Conservation (phyloP, 2,329 filamentous ascomycete species). For the Bisporella sp. region DNA sequence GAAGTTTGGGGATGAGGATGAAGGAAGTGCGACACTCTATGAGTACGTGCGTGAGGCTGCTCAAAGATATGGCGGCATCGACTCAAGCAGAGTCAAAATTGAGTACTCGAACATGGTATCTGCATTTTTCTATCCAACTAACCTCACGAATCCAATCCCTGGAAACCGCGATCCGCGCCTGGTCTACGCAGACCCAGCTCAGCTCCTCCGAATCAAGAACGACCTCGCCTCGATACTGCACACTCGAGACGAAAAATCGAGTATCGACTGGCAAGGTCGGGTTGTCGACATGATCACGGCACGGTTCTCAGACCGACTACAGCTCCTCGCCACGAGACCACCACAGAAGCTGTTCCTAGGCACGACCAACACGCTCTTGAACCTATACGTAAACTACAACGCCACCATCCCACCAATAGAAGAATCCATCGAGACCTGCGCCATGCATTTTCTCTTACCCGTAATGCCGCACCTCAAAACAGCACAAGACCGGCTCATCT, state of each 20-base stretch:
- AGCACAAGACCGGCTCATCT: slow-evolving; percentile 37
- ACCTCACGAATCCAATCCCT: slow-evolving; percentile 21
- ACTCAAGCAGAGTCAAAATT: slow-evolving; percentile 25
- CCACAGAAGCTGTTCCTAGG: slow-evolving; percentile 27
- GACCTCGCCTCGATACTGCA: slow-evolving; percentile 39
- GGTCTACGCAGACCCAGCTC: slow-evolving; percentile 1
- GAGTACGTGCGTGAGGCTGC: slow-evolving; percentile 35
- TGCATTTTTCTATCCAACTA: slow-evolving; percentile 22
- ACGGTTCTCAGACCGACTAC: slow-evolving; percentile 52
- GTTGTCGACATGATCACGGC: slow-evolving; percentile 58
- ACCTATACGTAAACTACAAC: slow-evolving; percentile 38
- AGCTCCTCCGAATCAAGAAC: slow-evolving; percentile 30
- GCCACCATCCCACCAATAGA: slow-evolving; percentile 25
- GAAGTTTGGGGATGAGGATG: neutral
- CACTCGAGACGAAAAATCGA: slow-evolving; percentile 9
- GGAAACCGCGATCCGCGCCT: slow-evolving; percentile 15
- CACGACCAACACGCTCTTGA: slow-evolving; percentile 32
- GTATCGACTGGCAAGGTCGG: slow-evolving; percentile 49
- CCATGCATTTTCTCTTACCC: slow-evolving; percentile 36
- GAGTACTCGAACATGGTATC: slow-evolving; percentile 26
- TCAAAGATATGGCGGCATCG: slow-evolving; percentile 36
- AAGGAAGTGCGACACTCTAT: slow-evolving; percentile 6
- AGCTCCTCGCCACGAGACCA: slow-evolving; percentile 12
- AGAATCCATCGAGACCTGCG: slow-evolving; percentile 39
- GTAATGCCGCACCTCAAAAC: slow-evolving; percentile 26